Conservation (phyloP, 306 rosid species). For the Trichosanthes truncata region DNA sequence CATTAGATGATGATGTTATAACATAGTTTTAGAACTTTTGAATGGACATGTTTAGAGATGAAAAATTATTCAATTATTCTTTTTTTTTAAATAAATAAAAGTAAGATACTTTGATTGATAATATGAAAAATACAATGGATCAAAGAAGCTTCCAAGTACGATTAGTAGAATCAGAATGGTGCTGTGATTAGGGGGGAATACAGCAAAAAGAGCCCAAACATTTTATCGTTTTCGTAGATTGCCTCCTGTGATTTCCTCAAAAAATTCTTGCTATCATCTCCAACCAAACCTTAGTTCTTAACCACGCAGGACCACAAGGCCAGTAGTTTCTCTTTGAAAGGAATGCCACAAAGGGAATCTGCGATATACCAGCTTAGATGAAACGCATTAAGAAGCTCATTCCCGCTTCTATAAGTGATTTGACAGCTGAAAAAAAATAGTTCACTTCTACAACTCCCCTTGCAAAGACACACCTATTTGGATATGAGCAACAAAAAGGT, state of each 20-base stretch:
- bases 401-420: neutral
- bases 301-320: neutral
- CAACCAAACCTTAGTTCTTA: neutral
- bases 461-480: neutral
- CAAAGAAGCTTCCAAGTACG: neutral
- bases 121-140: neutral
- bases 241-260: neutral
- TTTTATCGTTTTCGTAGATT: neutral
- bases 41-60: neutral
- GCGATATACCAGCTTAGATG: neutral
- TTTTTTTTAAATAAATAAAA: no score
- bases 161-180: neutral
- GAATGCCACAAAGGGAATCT: neutral
- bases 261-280: neutral
- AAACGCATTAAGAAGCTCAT: neutral
- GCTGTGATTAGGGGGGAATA: neutral
- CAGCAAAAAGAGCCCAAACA: neutral
- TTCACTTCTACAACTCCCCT: neutral
- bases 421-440: neutral
- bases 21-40: neutral
- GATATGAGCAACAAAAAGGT: neutral
- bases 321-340: neutral
- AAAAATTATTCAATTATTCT: neutral
- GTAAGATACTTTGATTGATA: neutral
- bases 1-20: neutral